phyloP scores from a whole-genome alignment of 192 early-diverging fungal species.

The Backusella circina region DNA sequence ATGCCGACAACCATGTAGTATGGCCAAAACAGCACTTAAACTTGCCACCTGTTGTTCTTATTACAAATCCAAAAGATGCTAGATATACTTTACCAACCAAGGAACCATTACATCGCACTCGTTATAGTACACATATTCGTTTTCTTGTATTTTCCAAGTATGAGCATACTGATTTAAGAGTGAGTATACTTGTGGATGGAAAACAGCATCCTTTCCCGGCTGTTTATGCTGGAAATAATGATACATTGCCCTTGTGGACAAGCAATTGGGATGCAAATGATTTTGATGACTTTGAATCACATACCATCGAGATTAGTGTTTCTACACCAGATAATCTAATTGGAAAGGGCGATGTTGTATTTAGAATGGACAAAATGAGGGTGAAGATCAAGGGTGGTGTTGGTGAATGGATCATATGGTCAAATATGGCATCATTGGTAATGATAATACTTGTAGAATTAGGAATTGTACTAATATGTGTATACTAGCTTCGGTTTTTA shows the following conservation, averaged over 20 bases:
- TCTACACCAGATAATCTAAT: slow-evolving; percentile 52
- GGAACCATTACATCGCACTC: slow-evolving; percentile 67
- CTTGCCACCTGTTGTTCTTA: slow-evolving; percentile 68
- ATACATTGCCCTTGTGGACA: slow-evolving; percentile 72
- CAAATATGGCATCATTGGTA: slow-evolving; percentile 50
- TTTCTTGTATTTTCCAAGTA: slow-evolving; percentile 65
- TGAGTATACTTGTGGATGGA: slow-evolving; percentile 53
- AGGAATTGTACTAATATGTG: slow-evolving; percentile 4
- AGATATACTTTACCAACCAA: slow-evolving; percentile 61
- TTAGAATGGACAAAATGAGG: slow-evolving; percentile 62
- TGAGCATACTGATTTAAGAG: slow-evolving; percentile 29
- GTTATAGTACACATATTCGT: slow-evolving; percentile 65
- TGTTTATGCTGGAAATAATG: slow-evolving; percentile 41
- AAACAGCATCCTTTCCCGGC: slow-evolving; percentile 40
- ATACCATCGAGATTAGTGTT: slow-evolving; percentile 60
- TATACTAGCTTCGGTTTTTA: slow-evolving; percentile 31
- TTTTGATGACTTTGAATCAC: slow-evolving; percentile 67
- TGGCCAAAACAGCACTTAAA: slow-evolving; percentile 31
- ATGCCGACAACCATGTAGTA: not conserved
- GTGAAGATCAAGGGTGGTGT: slow-evolving; percentile 59
- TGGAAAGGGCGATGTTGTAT: slow-evolving; percentile 48
- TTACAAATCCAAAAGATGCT: slow-evolving; percentile 87
- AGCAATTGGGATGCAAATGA: slow-evolving; percentile 67
- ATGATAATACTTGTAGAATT: not conserved
- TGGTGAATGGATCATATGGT: slow-evolving; percentile 68